These are phyloP conservation scores for Penicillium mononematosum DNA, from an alignment of 495 filamentous ascomycete species.

Conservation along the genomic window DNA sequence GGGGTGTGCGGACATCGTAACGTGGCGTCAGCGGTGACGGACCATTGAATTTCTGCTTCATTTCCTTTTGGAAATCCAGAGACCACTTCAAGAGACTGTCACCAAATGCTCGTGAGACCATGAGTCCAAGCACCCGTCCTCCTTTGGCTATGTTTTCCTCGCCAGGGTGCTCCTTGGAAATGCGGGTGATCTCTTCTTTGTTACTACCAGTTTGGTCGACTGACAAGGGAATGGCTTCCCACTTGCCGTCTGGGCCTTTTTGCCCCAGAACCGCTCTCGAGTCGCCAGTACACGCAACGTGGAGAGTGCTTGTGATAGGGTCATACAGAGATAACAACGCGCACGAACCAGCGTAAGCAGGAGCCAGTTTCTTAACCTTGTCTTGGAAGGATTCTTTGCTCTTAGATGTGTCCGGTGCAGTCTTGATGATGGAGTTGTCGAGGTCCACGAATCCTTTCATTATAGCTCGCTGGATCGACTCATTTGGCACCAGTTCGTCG, in stretches of 20 bases:
- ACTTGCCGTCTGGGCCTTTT: slow-evolving; percentile 42
- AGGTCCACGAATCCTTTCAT: slow-evolving; percentile 48
- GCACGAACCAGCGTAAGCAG: slow-evolving; percentile 57
- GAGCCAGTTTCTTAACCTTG: slow-evolving; percentile 37
- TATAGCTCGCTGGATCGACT: slow-evolving; percentile 42
- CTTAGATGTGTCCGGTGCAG: slow-evolving; percentile 30
- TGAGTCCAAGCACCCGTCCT: slow-evolving; percentile 56
- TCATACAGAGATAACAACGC: slow-evolving; percentile 60
- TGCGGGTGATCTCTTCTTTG: slow-evolving; percentile 47
- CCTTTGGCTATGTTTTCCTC: slow-evolving; percentile 54
- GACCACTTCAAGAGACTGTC: slow-evolving; percentile 65
- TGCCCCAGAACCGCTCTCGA: slow-evolving; percentile 61
- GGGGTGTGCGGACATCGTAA: slow-evolving; percentile 49
- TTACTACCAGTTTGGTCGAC: slow-evolving; percentile 60
- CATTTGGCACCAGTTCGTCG: slow-evolving; percentile 13
- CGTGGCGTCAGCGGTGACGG: slow-evolving; percentile 39
- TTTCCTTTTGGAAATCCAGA: slow-evolving; percentile 40
- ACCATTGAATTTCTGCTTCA: slow-evolving; percentile 48
- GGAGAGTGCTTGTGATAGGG: slow-evolving; percentile 43
- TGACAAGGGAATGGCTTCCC: slow-evolving; percentile 52
- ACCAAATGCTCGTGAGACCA: slow-evolving; percentile 61
- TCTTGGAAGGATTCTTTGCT: slow-evolving; percentile 26
- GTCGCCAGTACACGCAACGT: slow-evolving; percentile 60
- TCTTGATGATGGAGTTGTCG: slow-evolving; percentile 50
- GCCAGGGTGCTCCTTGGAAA: slow-evolving; percentile 56